Evolutionary conservation across 164 flowering plant genomes (phyloP).

Genomic region (Tetrastigma voinierianum): DNA sequence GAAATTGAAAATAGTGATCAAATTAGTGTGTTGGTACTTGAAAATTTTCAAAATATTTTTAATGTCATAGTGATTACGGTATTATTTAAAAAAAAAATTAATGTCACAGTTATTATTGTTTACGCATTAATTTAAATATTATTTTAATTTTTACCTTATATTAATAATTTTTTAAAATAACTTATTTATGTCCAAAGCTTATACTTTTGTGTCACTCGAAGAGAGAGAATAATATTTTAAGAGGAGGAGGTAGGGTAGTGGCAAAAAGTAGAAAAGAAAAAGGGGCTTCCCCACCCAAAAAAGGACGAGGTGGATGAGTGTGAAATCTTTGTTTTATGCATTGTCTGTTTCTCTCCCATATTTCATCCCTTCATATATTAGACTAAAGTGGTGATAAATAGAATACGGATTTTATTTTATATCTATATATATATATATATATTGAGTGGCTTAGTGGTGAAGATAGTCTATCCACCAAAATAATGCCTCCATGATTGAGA

Average conservation of each 20-base stretch:
- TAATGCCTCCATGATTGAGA: slow-evolving; percentile 36
- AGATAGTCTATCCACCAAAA: slow-evolving; percentile 25
- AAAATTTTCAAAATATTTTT: no score
- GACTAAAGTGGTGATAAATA: neutral
- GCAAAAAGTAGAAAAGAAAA: slow-evolving; percentile 8
- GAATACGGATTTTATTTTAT: no score
- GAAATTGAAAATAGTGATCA: no score
- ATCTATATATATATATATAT: no score
- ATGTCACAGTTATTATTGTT: no score
- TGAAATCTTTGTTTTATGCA: slow-evolving; percentile 26
- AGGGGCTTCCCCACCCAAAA: slow-evolving; percentile 8
- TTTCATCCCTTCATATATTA: slow-evolving; percentile 1
- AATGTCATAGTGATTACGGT: no score
- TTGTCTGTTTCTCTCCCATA: slow-evolving; percentile 1
- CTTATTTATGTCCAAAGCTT: no score
- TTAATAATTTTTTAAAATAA: no score
- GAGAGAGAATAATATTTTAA: neutral
- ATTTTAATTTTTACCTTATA: no score
- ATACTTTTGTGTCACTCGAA: neutral
- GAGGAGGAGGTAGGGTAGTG: slow-evolving; percentile 10
- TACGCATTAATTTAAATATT: no score
- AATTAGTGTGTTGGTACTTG: no score
- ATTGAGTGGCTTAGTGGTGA: slow-evolving; percentile 14
- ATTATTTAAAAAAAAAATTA: no score
- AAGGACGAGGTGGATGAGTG: slow-evolving; percentile 3